Conservation (phyloP, 176 grass and related monocot genomes). For the Eragrostis curvula region DNA sequence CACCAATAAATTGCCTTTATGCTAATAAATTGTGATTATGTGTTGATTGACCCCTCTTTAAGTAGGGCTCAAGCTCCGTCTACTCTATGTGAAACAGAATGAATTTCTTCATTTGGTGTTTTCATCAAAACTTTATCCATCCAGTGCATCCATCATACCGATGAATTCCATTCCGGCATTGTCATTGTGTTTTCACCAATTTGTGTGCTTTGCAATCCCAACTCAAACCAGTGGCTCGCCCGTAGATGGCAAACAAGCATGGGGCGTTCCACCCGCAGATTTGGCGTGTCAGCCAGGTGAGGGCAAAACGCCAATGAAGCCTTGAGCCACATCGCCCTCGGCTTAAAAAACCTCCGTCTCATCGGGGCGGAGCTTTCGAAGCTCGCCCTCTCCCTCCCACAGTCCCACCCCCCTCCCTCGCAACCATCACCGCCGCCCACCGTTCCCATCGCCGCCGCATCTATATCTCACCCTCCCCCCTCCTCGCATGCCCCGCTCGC, state of each 20-base stretch:
- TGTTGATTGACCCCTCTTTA: too few species aligned
- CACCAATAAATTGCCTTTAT: too few species aligned
- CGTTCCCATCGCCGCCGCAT: constrained; percentile 53
- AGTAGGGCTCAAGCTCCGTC: too few species aligned
- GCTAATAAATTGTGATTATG: too few species aligned
- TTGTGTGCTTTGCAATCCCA: too few species aligned
- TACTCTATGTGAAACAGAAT: too few species aligned
- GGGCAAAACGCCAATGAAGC: background rate
- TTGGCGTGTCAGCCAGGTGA: background rate
- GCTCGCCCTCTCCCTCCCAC: constrained; percentile 26
- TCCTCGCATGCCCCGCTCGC: constrained; percentile 20
- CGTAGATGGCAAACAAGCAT: background rate
- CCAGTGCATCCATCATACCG: too few species aligned
- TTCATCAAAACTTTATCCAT: too few species aligned
- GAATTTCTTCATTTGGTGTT: too few species aligned
- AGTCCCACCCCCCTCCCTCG: constrained; percentile 24
- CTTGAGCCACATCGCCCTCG: constrained; percentile 38
- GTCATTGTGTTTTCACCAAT: too few species aligned
- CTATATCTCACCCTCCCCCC: constrained; percentile 30
- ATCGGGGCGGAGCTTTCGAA: constrained; percentile 61
- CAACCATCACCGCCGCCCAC: constrained; percentile 66
- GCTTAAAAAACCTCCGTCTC: constrained; percentile 3
- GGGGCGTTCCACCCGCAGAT: background rate
- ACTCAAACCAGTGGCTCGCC: background rate
- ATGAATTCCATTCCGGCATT: too few species aligned